A percentile compares a stretch with the other conserved stretches of the same genome.
phyloP scores from a whole-genome alignment of 2,329 filamentous ascomycete species.

The Thelonectria discophora region DNA sequence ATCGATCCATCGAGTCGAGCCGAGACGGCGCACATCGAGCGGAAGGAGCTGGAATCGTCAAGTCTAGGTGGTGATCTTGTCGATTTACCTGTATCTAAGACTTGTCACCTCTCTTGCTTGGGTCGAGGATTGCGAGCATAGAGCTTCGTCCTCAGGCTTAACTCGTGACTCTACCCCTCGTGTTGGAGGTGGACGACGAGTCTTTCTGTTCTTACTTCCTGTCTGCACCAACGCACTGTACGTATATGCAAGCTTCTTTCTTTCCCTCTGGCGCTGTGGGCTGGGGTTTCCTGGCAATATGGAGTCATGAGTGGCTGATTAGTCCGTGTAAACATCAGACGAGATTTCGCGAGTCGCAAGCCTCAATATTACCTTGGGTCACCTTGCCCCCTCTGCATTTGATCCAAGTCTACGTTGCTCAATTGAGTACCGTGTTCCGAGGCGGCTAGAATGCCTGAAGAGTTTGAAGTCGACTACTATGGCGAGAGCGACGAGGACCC shows the following conservation, averaged over 20 bases:
- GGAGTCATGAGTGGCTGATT: constrained; percentile 40
- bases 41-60: constrained; percentile 35
- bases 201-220: constrained; percentile 30
- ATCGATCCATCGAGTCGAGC: constrained; percentile 13
- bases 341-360: constrained; percentile 40
- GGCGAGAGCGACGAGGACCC: constrained; percentile 64
- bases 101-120: constrained; percentile 22
- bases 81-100: constrained; percentile 36
- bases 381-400: constrained; percentile 16
- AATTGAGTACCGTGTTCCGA: constrained; percentile 27
- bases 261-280: constrained; percentile 31
- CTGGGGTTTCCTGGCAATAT: constrained; percentile 22
- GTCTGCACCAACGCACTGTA: constrained; percentile 57
- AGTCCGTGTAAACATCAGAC: constrained; percentile 35
- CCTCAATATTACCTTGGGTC: constrained; percentile 40
- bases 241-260: constrained; percentile 59
- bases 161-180: constrained; percentile 31
- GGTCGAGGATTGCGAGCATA: constrained; percentile 60
- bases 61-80: constrained; percentile 30
- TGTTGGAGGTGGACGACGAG: constrained; percentile 30
- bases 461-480: constrained; percentile 78
- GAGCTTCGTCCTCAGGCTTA: constrained; percentile 69
- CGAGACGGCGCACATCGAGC: constrained; percentile 22
- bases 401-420: constrained; percentile 22
- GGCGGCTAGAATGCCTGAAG: constrained; percentile 67